phyloP scores from a whole-genome alignment of 2,329 filamentous ascomycete genomes.

The Pseudogymnoascus sp. region DNA sequence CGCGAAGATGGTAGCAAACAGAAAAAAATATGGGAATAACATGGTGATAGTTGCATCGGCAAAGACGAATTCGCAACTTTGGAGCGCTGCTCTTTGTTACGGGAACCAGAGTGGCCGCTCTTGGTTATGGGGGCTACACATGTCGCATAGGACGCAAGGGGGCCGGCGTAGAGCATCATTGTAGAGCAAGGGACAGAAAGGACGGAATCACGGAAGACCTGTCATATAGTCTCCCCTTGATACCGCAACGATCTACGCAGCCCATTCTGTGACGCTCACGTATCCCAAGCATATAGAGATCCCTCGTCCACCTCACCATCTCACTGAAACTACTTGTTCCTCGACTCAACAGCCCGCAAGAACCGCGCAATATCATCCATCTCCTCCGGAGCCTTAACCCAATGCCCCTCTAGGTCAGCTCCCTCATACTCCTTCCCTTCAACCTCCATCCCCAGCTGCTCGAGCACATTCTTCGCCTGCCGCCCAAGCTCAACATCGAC shows the following conservation, averaged over 20 bases:
- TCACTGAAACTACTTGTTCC: too few species aligned
- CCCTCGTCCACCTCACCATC: background rate
- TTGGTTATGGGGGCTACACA: background rate
- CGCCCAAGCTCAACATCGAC: constrained; percentile 33
- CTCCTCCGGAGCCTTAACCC: constrained; percentile 42
- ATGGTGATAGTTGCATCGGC: background rate
- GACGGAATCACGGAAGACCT: background rate
- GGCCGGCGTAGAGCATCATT: too few species aligned
- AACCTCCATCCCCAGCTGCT: constrained; percentile 30
- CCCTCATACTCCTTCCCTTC: constrained; percentile 34
- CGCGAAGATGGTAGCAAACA: constrained; percentile 8
- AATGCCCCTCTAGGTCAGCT: constrained; percentile 33
- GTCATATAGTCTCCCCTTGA: background rate
- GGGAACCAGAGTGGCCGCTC: background rate
- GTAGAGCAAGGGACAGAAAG: too few species aligned
- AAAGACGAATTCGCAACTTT: background rate
- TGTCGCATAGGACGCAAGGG: background rate
- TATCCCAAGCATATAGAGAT: background rate
- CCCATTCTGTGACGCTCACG: background rate
- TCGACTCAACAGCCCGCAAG: constrained; percentile 13
- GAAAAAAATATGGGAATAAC: background rate
- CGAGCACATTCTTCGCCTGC: constrained; percentile 30
- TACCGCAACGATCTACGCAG: background rate
- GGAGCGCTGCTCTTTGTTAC: background rate
- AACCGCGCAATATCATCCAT: constrained; percentile 39